Conservation (phyloP, 768 basidiomycete species). For the Coprinopsis cinerea region DNA sequence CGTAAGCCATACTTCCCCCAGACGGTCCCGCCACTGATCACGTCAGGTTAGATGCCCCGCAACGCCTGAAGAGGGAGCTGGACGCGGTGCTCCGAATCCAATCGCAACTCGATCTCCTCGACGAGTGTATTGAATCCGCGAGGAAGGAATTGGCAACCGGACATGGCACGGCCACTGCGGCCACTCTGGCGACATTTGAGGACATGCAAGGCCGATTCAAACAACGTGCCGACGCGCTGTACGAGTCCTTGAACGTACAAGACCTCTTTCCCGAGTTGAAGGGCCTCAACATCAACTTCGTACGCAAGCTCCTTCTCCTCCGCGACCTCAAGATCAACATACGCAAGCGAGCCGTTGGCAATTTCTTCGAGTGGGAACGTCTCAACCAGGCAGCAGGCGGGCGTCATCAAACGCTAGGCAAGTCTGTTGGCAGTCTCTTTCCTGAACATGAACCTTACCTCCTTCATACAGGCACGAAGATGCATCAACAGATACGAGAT, state of each 20-base stretch:
- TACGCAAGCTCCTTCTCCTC: not conserved
- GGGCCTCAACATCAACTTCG: not conserved
- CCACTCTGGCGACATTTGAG: not conserved
- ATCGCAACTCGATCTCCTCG: not conserved
- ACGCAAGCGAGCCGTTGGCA: not conserved
- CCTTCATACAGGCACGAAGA: too few relatives aligned
- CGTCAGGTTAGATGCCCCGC: not conserved
- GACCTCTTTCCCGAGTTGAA: not conserved
- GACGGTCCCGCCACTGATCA: not conserved
- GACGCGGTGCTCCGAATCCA: not conserved
- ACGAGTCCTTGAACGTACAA: not conserved
- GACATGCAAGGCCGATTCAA: not conserved
- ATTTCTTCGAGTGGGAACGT: not conserved
- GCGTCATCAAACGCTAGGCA: not conserved
- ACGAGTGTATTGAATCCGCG: not conserved
- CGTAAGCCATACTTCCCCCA: not conserved
- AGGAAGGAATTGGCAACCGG: not conserved
- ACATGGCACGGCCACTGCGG: not conserved
- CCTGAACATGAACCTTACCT: too few relatives aligned
- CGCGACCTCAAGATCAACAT: not conserved
- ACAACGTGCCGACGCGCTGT: not conserved
- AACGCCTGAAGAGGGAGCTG: not conserved
- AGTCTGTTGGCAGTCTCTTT: too few relatives aligned
- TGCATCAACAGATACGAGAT: slow-evolving; percentile 21
- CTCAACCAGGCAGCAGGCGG: not conserved